Percentiles rank a stretch among this genome's conserved stretches.
phyloP scores from a whole-genome alignment of 805 yeast genomes.

The Saccharomycopsis sp. region DNA sequence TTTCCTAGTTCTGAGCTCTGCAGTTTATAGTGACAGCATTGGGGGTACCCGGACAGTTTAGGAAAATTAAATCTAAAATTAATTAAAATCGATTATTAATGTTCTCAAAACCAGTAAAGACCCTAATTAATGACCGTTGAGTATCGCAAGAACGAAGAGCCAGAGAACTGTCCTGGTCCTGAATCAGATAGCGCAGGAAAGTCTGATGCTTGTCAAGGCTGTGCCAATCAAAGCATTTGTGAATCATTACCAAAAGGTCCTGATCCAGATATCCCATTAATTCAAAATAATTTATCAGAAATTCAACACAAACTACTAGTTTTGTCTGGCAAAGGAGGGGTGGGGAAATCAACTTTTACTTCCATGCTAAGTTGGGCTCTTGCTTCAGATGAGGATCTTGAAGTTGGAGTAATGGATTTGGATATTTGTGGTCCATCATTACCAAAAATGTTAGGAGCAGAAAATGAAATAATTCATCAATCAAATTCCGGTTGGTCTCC shows the following conservation, averaged over 20 bases:
- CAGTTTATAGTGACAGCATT: too few species aligned
- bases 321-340: conserved; percentile 63
- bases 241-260: conserved; percentile 87
- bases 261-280: conserved; percentile 81
- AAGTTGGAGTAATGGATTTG: conserved; percentile 93
- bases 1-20: too few species aligned
- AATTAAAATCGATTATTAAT: too few species aligned
- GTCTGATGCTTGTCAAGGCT: conserved; percentile 88
- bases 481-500: conserved; percentile 96
- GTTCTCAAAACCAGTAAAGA: too few species aligned
- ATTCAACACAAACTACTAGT: conserved; percentile 72
- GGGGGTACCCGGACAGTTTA: too few species aligned
- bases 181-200: conserved; percentile 90
- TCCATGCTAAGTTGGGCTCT: conserved; percentile 96
- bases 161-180: conserved; percentile 98
- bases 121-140: too few species aligned
- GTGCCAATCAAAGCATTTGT: conserved; percentile 90
- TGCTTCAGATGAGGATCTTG: conserved; percentile 61
- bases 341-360: conserved; percentile 82
- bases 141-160: conserved; percentile 50
- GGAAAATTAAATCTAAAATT: too few species aligned
- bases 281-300: conserved; percentile 53
- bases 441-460: conserved; percentile 90
- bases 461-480: conserved; percentile 75
- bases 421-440: conserved; percentile 98